These are phyloP conservation scores for Apiotrichum veenhuisii DNA, from an alignment of 1,284 basidiomycete species.

Conservation along the genomic window DNA sequence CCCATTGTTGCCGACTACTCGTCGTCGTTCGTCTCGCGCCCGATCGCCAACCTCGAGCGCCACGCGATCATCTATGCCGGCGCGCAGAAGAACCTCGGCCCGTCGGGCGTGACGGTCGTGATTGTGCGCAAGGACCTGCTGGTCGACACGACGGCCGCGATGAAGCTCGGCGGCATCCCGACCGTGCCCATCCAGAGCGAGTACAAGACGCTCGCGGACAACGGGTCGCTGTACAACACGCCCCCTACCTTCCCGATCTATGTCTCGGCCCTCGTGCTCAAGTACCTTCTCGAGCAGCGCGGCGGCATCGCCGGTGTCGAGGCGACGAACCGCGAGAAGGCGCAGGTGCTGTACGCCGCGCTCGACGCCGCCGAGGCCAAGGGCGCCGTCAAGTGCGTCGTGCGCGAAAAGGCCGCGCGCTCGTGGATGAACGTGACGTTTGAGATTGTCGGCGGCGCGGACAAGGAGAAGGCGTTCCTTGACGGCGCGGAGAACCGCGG, in stretches of 20 bases:
- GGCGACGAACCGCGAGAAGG: slow-evolving; percentile 66
- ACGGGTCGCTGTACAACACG: slow-evolving; percentile 87
- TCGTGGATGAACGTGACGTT: slow-evolving; percentile 96
- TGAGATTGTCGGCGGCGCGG: slow-evolving; percentile 60
- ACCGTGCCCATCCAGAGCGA: slow-evolving; percentile 59
- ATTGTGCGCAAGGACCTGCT: slow-evolving; percentile 91
- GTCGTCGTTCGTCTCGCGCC: slow-evolving; percentile 95
- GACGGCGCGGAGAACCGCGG: slow-evolving; percentile 69
- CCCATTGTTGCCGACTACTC: slow-evolving; percentile 95
- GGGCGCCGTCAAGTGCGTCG: slow-evolving; percentile 65
- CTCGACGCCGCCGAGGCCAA: slow-evolving; percentile 66
- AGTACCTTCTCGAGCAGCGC: slow-evolving; percentile 59
- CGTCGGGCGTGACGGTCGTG: slow-evolving; percentile 85
- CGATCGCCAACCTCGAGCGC: slow-evolving; percentile 78
- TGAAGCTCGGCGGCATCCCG: slow-evolving; percentile 66
- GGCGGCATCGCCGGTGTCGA: slow-evolving; percentile 72
- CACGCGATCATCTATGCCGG: slow-evolving; percentile 95
- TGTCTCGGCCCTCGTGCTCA: slow-evolving; percentile 79
- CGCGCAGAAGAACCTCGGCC: slow-evolving; percentile 98
- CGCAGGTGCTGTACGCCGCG: slow-evolving; percentile 66
- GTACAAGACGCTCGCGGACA: slow-evolving; percentile 80
- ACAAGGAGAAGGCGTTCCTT: slow-evolving; percentile 70
- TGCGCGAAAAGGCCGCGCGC: slow-evolving; percentile 62
- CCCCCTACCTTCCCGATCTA: slow-evolving; percentile 92
- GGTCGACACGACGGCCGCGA: slow-evolving; percentile 76